Evolutionary conservation across 768 basidiomycete genomes (phyloP).

Genomic region (Cystobasidium tubakii): DNA sequence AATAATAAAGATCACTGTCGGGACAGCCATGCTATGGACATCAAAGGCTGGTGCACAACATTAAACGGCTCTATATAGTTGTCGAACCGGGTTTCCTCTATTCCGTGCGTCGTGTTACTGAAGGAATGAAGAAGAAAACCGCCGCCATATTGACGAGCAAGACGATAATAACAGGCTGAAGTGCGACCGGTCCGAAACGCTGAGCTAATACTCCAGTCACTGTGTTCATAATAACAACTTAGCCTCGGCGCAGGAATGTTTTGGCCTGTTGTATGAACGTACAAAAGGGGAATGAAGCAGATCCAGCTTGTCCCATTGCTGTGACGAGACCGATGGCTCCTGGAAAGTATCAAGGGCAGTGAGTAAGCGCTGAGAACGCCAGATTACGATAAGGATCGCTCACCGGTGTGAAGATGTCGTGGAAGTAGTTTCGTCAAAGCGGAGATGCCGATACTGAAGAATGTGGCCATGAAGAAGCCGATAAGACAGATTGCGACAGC

Average conservation of each 20-base stretch:
- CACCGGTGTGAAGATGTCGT: conserved; percentile 36
- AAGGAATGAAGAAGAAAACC: conserved; percentile 28
- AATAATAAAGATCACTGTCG: no score
- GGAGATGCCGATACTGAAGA: conserved; percentile 23
- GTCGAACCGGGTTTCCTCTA: no score
- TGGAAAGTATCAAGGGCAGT: neutral
- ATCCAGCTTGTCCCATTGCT: conserved; percentile 35
- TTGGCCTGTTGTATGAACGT: neutral
- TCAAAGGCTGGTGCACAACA: no score
- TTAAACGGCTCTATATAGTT: no score
- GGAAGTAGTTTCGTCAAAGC: conserved; percentile 33
- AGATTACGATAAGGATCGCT: neutral
- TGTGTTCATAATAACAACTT: neutral
- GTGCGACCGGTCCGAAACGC: conserved; percentile 25
- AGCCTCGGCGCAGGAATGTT: neutral
- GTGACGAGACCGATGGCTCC: conserved; percentile 34
- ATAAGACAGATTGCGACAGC: conserved; percentile 37
- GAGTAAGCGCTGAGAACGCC: no score
- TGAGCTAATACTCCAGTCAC: conserved; percentile 35
- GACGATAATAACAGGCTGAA: conserved; percentile 36
- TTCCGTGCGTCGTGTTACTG: conserved; percentile 7
- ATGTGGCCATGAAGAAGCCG: conserved; percentile 37
- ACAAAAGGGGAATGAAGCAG: conserved; percentile 30
- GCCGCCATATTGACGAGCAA: conserved; percentile 27
- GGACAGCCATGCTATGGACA: no score